These are phyloP conservation scores for Amaranthus cruentus DNA, from an alignment of 148 eudicot genomes.

Conservation along the genomic window DNA sequence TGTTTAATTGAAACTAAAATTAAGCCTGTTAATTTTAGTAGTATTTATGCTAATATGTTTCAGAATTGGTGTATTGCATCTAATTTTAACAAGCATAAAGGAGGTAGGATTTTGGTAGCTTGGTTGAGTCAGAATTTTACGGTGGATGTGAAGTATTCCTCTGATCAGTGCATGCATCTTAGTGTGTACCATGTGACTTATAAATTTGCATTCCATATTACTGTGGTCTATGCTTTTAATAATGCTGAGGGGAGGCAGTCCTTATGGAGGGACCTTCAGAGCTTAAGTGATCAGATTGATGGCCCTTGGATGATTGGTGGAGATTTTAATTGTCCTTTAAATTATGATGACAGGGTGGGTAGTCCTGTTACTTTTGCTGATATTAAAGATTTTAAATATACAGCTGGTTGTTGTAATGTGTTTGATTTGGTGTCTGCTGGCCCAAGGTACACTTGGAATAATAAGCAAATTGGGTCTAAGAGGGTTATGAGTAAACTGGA, in stretches of 20 bases:
- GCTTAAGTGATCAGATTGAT: neutral
- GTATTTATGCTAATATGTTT: too few relatives aligned
- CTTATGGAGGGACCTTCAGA: neutral
- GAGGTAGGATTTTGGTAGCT: too few relatives aligned
- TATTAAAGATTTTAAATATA: neutral
- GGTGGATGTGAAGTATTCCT: too few relatives aligned
- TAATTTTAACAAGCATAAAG: too few relatives aligned
- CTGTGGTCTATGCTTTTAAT: neutral
- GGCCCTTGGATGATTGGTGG: conserved; percentile 1
- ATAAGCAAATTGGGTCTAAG: neutral
- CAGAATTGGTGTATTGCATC: too few relatives aligned
- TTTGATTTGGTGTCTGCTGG: neutral
- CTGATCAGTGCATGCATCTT: too few relatives aligned
- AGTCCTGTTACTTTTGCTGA: conserved; percentile 1
- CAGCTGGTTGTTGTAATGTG: neutral
- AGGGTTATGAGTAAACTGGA: neutral
- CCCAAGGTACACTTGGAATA: neutral
- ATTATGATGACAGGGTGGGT: conserved; percentile 1
- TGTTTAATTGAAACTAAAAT: too few relatives aligned
- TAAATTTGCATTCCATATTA: neutral
- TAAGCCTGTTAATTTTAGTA: too few relatives aligned
- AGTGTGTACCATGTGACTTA: neutral
- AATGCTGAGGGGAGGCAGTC: conserved; percentile 4
- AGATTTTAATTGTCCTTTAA: neutral
- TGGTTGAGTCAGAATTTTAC: too few relatives aligned